Evolutionary conservation across 805 yeast species (phyloP).

Genomic region (Diddensiella santjacobensis): DNA sequence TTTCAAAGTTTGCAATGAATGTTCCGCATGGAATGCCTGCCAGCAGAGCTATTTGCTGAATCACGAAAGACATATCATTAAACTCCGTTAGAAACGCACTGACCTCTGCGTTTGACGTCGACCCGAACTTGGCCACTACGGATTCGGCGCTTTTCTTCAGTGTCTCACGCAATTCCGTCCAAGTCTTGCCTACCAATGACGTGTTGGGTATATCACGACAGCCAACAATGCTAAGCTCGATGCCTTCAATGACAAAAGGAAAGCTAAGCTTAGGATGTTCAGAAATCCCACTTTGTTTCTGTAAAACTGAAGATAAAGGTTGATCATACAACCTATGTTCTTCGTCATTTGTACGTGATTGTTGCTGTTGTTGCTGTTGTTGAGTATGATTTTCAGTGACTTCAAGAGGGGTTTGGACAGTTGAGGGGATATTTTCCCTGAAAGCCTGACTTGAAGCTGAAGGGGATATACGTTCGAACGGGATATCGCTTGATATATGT

Average conservation of each 20-base stretch:
- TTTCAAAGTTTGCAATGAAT: slow-evolving; percentile 17
- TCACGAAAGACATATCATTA: slow-evolving; percentile 10
- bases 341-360: not conserved
- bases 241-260: not conserved
- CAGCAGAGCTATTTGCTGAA: slow-evolving; percentile 19
- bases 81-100: slow-evolving; percentile 7
- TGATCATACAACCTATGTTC: not conserved
- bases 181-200: slow-evolving; percentile 4
- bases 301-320: not conserved
- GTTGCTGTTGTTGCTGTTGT: not conserved
- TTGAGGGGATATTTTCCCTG: slow-evolving; percentile 8
- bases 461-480: slow-evolving; percentile 18
- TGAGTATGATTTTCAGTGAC: slow-evolving; percentile 4
- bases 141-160: slow-evolving; percentile 6
- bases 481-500: slow-evolving; percentile 18
- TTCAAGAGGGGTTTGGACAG: slow-evolving; percentile 12
- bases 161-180: slow-evolving; percentile 17
- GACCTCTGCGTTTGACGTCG: not conserved
- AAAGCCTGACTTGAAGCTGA: slow-evolving; percentile 4
- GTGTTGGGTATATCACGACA: not conserved
- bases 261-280: not conserved
- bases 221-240: not conserved
- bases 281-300: not conserved
- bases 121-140: not conserved
- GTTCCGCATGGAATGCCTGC: slow-evolving; percentile 26